Evolutionary conservation across 2,329 filamentous ascomycete genomes (phyloP).

Genomic region (Xylariaceae sp.): DNA sequence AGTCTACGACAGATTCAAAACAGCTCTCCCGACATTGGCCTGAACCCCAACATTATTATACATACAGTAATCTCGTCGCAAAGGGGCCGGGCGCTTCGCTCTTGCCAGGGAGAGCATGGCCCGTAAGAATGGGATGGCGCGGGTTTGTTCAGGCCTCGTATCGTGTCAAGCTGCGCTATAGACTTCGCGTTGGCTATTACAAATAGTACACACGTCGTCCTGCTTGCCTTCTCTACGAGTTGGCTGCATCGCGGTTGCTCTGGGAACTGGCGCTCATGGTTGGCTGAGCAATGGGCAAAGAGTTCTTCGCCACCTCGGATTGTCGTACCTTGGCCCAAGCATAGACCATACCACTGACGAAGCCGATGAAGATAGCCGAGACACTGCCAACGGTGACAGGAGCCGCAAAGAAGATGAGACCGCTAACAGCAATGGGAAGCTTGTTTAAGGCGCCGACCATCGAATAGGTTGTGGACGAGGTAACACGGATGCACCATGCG

Average conservation of each 20-base stretch:
- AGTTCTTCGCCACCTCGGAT: conserved; percentile 60
- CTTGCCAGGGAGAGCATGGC: conserved; percentile 14
- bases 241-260: conserved; percentile 82
- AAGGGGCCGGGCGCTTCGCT: conserved; percentile 10
- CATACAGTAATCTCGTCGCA: conserved; percentile 27
- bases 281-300: conserved; percentile 63
- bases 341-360: conserved; percentile 89
- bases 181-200: too few relatives aligned
- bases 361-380: conserved; percentile 85
- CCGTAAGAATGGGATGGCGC: conserved; percentile 11
- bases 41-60: conserved; percentile 21
- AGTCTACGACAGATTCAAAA: conserved; percentile 29
- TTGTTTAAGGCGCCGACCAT: conserved; percentile 99
- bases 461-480: conserved; percentile 94
- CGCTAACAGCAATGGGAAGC: conserved; percentile 88
- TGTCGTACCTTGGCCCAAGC: conserved; percentile 82
- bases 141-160: conserved; percentile 6
- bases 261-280: conserved; percentile 86
- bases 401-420: conserved; percentile 91
- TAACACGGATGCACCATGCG: conserved; percentile 97
- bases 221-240: conserved; percentile 45
- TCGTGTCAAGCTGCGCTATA: neutral
- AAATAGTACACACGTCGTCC: too few relatives aligned
- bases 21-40: conserved; percentile 12
- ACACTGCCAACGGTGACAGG: conserved; percentile 90